Base-by-base conservation (phyloP, 2,329 filamentous ascomycete species). In the Leptodontidium sp. region DNA sequence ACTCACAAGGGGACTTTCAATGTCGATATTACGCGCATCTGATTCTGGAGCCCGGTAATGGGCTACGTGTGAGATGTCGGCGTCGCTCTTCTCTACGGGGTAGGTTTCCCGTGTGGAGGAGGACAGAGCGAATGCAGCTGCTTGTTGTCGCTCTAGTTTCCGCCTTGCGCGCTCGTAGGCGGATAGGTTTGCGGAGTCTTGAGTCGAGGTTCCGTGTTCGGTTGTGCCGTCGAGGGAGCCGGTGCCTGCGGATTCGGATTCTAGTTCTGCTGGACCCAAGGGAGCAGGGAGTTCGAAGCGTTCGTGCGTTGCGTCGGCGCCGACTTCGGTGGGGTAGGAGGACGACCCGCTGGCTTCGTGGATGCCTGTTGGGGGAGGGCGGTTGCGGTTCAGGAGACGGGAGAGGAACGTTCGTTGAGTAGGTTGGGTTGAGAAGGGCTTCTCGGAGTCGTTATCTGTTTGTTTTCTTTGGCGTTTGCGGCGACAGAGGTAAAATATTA, bases 111-210 rank as follows among this genome's bases (percentile, higher is more conserved):
- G 50, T 29, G 40, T 17, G 2, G 52, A n/a, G 0, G 49, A 68
- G 12, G 79, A 79, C 72, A 87, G 87, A 9, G 81, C 81, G 4
- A 85, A 84, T 6, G 84, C 82, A 1, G 84, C 83, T 0, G 85
- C 83, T 69, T 84, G 82, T 35, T 86, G 80, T 68, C 81, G 80
- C 17, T 86, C 84, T 38, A 88, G 74, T 75, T 86, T 88, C 67
- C 81, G 80, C 68, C 82, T 80, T 0, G 84, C 84, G 14, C 82
- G 72, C 67, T 89, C 85, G 69, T 88, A 89, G 1, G 83, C 79
- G 52, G 80, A 84, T 45, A 84, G 68, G 24, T 78, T 78, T 2
- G 81, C 78, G 0, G 80, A 78, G 40, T 81, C 80, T 58, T 69
- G 69, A 4, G 73, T 72, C 17, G 71, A 70, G 24, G 49, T 64